Evolutionary conservation across 768 basidiomycete genomes (phyloP), one percentile per base, ranked within the genome.

Genomic region (Mrakia gelida): DNA sequence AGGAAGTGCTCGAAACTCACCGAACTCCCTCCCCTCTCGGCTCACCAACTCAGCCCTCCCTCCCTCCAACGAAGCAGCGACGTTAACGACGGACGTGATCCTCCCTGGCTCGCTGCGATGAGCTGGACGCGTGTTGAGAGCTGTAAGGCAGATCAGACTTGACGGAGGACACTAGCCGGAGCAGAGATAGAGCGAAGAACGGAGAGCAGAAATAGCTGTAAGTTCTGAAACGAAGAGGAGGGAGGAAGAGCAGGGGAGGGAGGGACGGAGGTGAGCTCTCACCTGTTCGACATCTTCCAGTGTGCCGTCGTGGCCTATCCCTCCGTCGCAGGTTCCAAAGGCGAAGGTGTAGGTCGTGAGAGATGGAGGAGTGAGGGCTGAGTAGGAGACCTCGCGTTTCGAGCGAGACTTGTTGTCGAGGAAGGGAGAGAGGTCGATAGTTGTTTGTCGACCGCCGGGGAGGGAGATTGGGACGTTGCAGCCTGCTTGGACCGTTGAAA

Each of bases 251-350:
- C 59, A 9, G 26, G 59, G 7, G 59, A 28, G n/a, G 26, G 9
- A 9, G 26, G 26, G n/a, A 26, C 26, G 21, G 54, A 21, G 54
- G 52, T 30, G 32, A 34, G 34, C 73, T 13, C 11, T 13, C 11
- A 75, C 61, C 45, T 67, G 74, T 43, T 75, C 59, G 1, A 45
- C 30, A 32, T 73, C 71, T 11, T 49, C 52, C 52, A 73, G 52
- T 16, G 38, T 43, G 7, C 71, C 71, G 32, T 73, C 71, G 71
- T 73, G 71, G 4, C 71, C 71, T 3, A 72, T 54, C 16, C 71
- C 71, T 8, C 3, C 30, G 3, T 34, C 71, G 49, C 71, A 49
- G 10, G 26, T 26, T 16, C 71, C 71, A 2, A 56, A 54, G 54
- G 52, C 45, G 54, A 54, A 73, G 28, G 15, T 38, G 11, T 15